phyloP scores from a whole-genome alignment of 495 filamentous ascomycete genomes.

The Neurospora sp. region DNA sequence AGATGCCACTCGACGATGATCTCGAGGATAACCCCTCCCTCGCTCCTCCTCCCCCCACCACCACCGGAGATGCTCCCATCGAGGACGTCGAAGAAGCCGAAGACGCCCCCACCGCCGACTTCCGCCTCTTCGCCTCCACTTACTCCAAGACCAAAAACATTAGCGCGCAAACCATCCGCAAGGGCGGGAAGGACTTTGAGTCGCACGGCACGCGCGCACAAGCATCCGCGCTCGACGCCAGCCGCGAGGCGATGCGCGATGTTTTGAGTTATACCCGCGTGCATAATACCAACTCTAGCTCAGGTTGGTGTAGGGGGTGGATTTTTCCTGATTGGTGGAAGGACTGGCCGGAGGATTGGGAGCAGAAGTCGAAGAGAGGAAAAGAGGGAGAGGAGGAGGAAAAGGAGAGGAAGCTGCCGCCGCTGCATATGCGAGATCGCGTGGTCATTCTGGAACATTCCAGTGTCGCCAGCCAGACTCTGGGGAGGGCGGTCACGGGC shows the following conservation, averaged over 20 bases:
- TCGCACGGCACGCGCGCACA: slow-evolving; percentile 78
- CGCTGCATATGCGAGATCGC: slow-evolving; percentile 31
- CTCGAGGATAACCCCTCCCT: slow-evolving; percentile 20
- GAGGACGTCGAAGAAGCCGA: slow-evolving; percentile 60
- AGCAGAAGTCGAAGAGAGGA: slow-evolving; percentile 2
- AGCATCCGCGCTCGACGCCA: slow-evolving; percentile 60
- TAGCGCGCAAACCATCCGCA: slow-evolving; percentile 34
- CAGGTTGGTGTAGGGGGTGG: slow-evolving; percentile 41
- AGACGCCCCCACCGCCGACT: slow-evolving; percentile 56
- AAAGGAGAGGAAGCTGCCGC: slow-evolving; percentile 18
- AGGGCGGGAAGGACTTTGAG: slow-evolving; percentile 93
- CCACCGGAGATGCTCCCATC: not conserved
- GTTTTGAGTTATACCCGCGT: slow-evolving; percentile 63
- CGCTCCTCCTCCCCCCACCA: not conserved
- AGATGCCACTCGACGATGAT: slow-evolving; percentile 37
- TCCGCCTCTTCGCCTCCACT: slow-evolving; percentile 57
- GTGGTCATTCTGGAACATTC: slow-evolving; percentile 39
- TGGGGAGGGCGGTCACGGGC: slow-evolving; percentile 35
- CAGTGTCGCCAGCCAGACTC: slow-evolving; percentile 26
- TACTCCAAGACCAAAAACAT: slow-evolving; percentile 34
- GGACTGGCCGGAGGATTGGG: slow-evolving; percentile 21
- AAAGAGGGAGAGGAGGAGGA: slow-evolving; percentile 13
- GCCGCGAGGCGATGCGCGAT: slow-evolving; percentile 82
- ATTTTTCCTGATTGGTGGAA: slow-evolving; percentile 42
- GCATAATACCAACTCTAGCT: slow-evolving; percentile 39